Base-by-base conservation (phyloP, 2,329 filamentous ascomycete genomes). In the Nigrospora sphaerica region DNA sequence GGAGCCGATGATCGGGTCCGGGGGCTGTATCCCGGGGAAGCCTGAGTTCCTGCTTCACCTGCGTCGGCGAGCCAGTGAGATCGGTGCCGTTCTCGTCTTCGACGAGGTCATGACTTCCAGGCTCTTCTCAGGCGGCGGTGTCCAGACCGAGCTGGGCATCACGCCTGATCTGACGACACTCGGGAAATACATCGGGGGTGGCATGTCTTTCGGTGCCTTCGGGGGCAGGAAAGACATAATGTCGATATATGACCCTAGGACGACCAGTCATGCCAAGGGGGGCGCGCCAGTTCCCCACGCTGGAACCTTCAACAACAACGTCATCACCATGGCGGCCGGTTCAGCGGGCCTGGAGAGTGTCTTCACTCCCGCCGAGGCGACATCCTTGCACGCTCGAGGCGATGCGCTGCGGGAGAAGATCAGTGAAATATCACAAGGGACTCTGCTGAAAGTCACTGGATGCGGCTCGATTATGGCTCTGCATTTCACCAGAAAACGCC, bases 61-160 rank as follows among this genome's bases (percentile, higher is more conserved):
- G 5, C 74, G 75, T 39, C 59, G 67, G 0, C 64, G 69, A 6
- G 73, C 79, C 1, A 65, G 62, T 31, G 63, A 67, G 44, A 60
- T 58, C 0, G 75, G 74, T 2, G 77, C 77, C 0, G 48, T 88
- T 1, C 73, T 88, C 52, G 80, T 88, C 33, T 66, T 86, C 13
- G 85, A 88, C 58, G 85, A 88, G 62, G 83, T 88, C 6, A 83
- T 86, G 75, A 86, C 83, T 0, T 83, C 78, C 4, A 71, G 83
- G 2, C 62, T 86, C 28, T 62, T 69, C 16, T 42, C 40, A 0
- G 66, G 66, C 2, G 64, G 70, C 7, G 81, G 83, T 1, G 59
- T 81, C 3, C 69, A 72, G 6, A 56, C 61, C 2, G 49, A 63
- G 18, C 48, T 67, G 23, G 67, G 62, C 2, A 57, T 83, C 9